phyloP scores from a whole-genome alignment of 306 rosid genomes.

The Medicago truncatula region MtrunA17r5.0-ANR NC_053048.1:37665001-37665500 shows the following conservation, averaged over 20 bases:
- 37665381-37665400: conserved; percentile 94
- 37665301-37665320: background rate
- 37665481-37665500: background rate
- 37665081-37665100: no score
- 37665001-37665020: conserved; percentile 35
- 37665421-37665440: conserved; percentile 96
- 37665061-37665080: background rate
- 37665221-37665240: background rate
- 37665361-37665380: conserved; percentile 76
- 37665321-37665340: background rate
- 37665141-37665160: no score
- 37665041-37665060: background rate
- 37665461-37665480: conserved; percentile 76
- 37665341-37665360: conserved; percentile 1
- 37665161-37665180: no score
- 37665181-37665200: no score
- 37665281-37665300: background rate
- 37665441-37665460: conserved; percentile 93
- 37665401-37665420: conserved; percentile 97
- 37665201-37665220: background rate
- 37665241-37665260: background rate
- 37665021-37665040: background rate
- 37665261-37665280: conserved; percentile 7
- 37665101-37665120: no score
- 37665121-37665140: no score